Base-by-base conservation (phyloP, 2,329 filamentous ascomycete genomes). In the Pezicula rhizophila region DNA sequence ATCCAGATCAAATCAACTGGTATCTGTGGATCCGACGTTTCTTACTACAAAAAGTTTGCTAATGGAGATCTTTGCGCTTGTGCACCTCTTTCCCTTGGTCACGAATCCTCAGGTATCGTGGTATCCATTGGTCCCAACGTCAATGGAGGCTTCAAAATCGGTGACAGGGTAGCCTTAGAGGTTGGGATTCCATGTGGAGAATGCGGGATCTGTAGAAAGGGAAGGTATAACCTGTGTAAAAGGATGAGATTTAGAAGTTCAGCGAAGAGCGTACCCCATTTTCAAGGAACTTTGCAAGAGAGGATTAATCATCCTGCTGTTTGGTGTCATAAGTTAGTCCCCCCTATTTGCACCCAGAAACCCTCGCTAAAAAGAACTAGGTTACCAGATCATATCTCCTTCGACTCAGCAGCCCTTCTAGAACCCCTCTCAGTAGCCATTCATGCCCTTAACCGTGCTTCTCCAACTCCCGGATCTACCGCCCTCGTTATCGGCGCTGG, bases 111-210 rank as follows among this genome's bases (percentile, higher is more conserved):
- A 0, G 79, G 78, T 4, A 72, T 75, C n/a, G 74, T 82, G 41
- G 74, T 78, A 31, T 74, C 71, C 45, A 68, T 82, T 47, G 79
- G 79, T 0, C 68, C 76, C 7, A 69, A 74, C 49, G 74, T 79
- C 45, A 66, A 61, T 33, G 75, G 28, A 31, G 28, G 75, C 51
- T 78, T 80, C 63, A 68, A 62, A 43, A 57, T 79, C 45, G 79
- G 79, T 17, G 79, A 82, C 59, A 68, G 78, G 38, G 79, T 82
- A 18, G 79, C 79, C 4, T 80, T 97, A 62, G 92, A 97, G 73
- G 91, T 92, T 54, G 95, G 95, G 70, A 82, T 96, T 60, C 89
- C 92, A 66, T 97, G 92, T 79, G 82, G 86, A 66, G 78, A 81
- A 64, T 96, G 91, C 77, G 87, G 91, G 68, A 88, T 89, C 39